Evolutionary conservation across 441 rosid genomes (phyloP), one percentile per base, ranked within the genome.

Genomic region (Eutrema salsugineum): DNA sequence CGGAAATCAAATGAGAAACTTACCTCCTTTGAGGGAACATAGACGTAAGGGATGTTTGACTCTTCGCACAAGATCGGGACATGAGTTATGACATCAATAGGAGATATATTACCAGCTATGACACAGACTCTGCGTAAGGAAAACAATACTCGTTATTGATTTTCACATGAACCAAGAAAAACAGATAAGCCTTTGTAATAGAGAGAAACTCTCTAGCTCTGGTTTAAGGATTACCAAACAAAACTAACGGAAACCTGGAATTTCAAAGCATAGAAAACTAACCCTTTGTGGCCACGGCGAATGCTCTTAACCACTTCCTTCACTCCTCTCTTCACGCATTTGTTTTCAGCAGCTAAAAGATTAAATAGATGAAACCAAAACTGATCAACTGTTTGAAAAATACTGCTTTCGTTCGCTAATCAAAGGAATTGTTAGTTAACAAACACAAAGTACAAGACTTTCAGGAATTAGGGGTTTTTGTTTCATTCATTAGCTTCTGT

Each of bases 241-340:
- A 11, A 46, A 7, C 4, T 33, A 47, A 20, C n/a, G 16, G 16
- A 9, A 61, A 22, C 42, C 9, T 0, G 2, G 12, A 20, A 20
- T 2, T 20, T 20, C 1, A 20, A 60, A 60, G 53, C 32, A 30
- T 40, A 43, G 15, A 71, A 69, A 43, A 66, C 86, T 67, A 50
- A 93, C 97, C 98, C 97, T 83, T 90, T 90, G 24, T 87, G 83
- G 15, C 93, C 91, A 7, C 91, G 91, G n/a, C 97, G 75, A 59
- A 93, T 90, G 70, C 95, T 87, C 77, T 87, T 88, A 46, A 90
- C 93, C 15, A 93, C 97, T 82, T 93, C 98, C 78, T 93, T 93
- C 55, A 93, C 98, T 48, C 97, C 95, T 80, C 98, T 87, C 84
- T 88, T 90, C 88, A 90, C 73, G 79, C 98, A 90, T 75, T 88